Conservation (phyloP, 2,329 filamentous ascomycete genomes). For the Penicillium verrucosum region DNA sequence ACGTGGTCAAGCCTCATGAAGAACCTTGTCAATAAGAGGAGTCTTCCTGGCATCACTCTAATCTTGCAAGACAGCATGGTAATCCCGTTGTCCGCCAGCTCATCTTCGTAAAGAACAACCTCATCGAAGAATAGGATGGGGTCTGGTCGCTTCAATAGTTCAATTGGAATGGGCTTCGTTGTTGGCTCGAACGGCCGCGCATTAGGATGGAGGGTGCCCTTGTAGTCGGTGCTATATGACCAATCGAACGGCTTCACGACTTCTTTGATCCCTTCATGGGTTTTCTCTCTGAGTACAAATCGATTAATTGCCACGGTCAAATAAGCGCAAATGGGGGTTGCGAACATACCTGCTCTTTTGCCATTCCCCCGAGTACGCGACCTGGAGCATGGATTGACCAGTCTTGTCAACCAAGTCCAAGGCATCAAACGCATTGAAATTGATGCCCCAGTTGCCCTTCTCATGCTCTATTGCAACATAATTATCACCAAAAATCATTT, state of each 20-base stretch:
- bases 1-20: constrained; percentile 95
- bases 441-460: constrained; percentile 71
- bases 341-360: constrained; percentile 58
- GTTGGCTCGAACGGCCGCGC: constrained; percentile 44
- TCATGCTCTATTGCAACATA: constrained; percentile 70
- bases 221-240: constrained; percentile 91
- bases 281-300: constrained; percentile 60
- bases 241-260: constrained; percentile 96
- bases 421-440: constrained; percentile 82
- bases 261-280: constrained; percentile 82
- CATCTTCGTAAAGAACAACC: constrained; percentile 93
- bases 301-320: constrained; percentile 37
- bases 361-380: constrained; percentile 91
- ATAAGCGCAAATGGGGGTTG: neutral
- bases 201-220: constrained; percentile 59
- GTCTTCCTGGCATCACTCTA: constrained; percentile 82
- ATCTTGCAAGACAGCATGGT: constrained; percentile 87
- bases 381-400: constrained; percentile 82
- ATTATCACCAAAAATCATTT: constrained; percentile 99
- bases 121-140: constrained; percentile 97
- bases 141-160: constrained; percentile 81
- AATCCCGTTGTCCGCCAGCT: constrained; percentile 96
- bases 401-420: constrained; percentile 94
- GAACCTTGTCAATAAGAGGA: constrained; percentile 79
- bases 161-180: constrained; percentile 69